Base-by-base conservation (phyloP, 2,329 filamentous ascomycete species). In the Samsoniella hepiali region DNA sequence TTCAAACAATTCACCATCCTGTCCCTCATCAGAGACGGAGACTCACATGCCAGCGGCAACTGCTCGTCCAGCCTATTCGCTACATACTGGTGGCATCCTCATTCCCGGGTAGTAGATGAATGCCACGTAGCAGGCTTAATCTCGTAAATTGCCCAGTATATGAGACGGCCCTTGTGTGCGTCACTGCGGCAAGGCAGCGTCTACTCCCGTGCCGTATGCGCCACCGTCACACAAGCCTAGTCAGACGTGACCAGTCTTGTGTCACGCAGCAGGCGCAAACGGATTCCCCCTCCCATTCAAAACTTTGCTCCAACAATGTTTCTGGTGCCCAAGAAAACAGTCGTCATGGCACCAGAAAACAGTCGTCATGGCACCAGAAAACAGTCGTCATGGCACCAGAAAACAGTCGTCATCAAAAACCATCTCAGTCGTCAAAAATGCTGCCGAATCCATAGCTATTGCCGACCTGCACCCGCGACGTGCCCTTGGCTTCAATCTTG, bases 391-490 rank as follows among this genome's bases (percentile, higher is more conserved):
- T 22, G 22, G 22, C 22, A 22, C 36, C 38, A 3, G 3, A 9
- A 40, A 40, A 38, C 8, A 9, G 36, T 22, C 22, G 22, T 40
- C 8, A 11, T 54, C 36, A 38, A 15, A 32, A 36, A 29, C 11
- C 34, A 17, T 3, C 13, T 62, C 31, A 50, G 36, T 63, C 53
- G 31, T 62, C 49, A 36, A 53, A 62, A 45, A 62, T 54, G 50
- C 58, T 62, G 10, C 49, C 51, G 11, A 53, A 53, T 5, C 58
- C 58, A 55, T 62, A 62, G 29, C 49, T 62, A n/a, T 62, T 44
- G 38, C 58, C 58, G 36, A 62, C 58, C 10, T 62, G 58, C 58
- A 54, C 49, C 42, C 58, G 42, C 36, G 58, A 44, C 11, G 49
- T 62, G 36, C 58, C 58, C 40, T 62, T 55, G 44, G 50, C 58